Conservation (phyloP, 169 alveolate species). For the Cryptosporidium sp. region DNA sequence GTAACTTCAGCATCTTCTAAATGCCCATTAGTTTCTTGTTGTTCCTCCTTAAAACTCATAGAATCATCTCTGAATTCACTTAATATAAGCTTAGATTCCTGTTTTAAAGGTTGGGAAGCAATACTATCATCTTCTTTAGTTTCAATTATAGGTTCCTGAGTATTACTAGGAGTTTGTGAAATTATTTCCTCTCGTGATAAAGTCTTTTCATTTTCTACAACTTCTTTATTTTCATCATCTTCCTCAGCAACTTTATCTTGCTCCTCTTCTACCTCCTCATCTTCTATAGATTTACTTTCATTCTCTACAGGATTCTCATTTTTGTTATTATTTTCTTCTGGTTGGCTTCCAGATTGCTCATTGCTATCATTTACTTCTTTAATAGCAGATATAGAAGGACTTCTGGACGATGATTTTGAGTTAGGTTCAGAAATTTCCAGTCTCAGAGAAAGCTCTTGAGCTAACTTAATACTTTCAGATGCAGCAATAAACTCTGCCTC, state of each 20-base stretch:
- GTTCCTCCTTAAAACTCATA: conserved; percentile 19
- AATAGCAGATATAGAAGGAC: not conserved
- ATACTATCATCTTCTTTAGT: conserved; percentile 1
- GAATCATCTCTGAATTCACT: conserved; percentile 19
- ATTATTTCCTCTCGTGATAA: not conserved
- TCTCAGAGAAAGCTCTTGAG: conserved; percentile 56
- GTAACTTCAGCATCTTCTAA: conserved; percentile 20
- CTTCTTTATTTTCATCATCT: not conserved
- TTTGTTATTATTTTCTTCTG: not conserved
- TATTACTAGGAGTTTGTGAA: not conserved
- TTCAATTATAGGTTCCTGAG: conserved; percentile 24
- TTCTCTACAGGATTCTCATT: not conserved
- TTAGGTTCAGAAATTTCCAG: conserved; percentile 24
- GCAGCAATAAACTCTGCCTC: conserved; percentile 67
- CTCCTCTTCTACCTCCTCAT: not conserved
- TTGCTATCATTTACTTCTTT: not conserved
- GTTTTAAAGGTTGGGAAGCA: not conserved
- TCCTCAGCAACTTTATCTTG: not conserved
- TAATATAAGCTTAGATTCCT: conserved; percentile 37
- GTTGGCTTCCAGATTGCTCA: not conserved
- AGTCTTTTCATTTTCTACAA: not conserved
- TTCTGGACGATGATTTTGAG: conserved; percentile 34
- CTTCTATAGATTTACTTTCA: not conserved
- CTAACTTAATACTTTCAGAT: conserved; percentile 27
- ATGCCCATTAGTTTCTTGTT: conserved; percentile 27